phyloP scores from a whole-genome alignment of 75 land plant genomes.

The Sequoiadendron giganteum region DNA sequence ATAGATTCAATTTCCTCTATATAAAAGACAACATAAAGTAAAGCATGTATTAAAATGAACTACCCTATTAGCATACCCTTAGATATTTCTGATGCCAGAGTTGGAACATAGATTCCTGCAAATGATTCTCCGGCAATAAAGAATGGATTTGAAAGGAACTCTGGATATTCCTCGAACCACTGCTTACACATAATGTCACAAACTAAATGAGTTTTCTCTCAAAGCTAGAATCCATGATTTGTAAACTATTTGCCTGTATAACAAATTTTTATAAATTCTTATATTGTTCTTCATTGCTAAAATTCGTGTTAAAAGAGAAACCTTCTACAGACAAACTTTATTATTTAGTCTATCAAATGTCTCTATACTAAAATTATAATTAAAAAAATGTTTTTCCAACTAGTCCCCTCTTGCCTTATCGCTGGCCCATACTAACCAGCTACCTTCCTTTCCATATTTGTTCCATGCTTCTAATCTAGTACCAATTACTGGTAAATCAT shows the following conservation, averaged over 20 bases:
- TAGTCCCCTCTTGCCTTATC: background rate
- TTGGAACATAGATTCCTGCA: constrained; percentile 95
- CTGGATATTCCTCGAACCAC: constrained; percentile 87
- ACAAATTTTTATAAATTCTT: background rate
- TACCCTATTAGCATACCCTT: constrained; percentile 43
- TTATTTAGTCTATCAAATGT: background rate
- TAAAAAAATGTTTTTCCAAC: background rate
- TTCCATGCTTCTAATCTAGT: background rate
- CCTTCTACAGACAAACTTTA: background rate
- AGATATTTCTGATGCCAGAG: constrained; percentile 61
- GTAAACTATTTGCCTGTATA: background rate
- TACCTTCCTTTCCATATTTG: background rate
- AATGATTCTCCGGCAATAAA: constrained; percentile 89
- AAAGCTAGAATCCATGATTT: background rate
- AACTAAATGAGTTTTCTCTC: background rate
- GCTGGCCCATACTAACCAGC: background rate
- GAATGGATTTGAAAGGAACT: constrained; percentile 72
- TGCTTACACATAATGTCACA: constrained; percentile 35
- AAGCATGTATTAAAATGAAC: background rate
- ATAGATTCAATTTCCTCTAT: background rate
- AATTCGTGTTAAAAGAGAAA: background rate
- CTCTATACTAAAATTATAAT: background rate
- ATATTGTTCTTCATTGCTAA: background rate
- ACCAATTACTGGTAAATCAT: background rate
- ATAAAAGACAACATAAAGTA: constrained; percentile 6